Percentiles rank a stretch among this genome's conserved stretches.
phyloP scores from a whole-genome alignment of 1,284 basidiomycete genomes.

The Gomphus bonarii region DNA sequence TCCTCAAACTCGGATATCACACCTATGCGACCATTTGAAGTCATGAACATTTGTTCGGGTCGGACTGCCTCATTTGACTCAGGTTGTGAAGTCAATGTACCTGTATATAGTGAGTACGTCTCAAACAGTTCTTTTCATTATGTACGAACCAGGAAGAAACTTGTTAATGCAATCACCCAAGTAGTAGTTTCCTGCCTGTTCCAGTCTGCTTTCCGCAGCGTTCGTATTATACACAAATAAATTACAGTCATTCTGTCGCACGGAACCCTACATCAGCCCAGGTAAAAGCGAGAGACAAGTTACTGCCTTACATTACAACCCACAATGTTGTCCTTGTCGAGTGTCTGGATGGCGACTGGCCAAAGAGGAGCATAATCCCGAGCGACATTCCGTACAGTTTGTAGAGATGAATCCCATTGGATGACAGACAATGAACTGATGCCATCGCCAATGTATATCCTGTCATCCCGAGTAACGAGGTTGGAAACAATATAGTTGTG shows the following conservation, averaged over 20 bases:
- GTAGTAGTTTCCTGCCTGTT: conserved; percentile 54
- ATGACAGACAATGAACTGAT: conserved; percentile 75
- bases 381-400: conserved; percentile 49
- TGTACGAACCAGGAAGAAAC: conserved; percentile 45
- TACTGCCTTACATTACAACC: conserved; percentile 61
- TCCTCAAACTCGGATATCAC: conserved; percentile 59
- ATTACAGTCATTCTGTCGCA: conserved; percentile 57
- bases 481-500: conserved; percentile 75
- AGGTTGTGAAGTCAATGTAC: not conserved
- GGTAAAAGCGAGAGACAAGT: not conserved
- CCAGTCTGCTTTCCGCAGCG: conserved; percentile 34
- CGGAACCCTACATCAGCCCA: conserved; percentile 6
- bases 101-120: not conserved
- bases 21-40: conserved; percentile 73
- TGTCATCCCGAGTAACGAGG: conserved; percentile 40
- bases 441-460: conserved; percentile 64
- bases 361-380: conserved; percentile 73
- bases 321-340: conserved; percentile 49
- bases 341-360: conserved; percentile 50
- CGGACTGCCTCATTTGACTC: conserved; percentile 24
- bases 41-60: conserved; percentile 68
- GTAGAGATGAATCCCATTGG: conserved; percentile 31
- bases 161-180: conserved; percentile 65
- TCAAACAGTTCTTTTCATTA: not conserved
- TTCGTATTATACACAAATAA: conserved; percentile 59